Percentiles rank a stretch among this genome's conserved stretches.
Conservation (phyloP, 1,139 yeast genomes). For the Geotrichum klebahnii region DNA sequence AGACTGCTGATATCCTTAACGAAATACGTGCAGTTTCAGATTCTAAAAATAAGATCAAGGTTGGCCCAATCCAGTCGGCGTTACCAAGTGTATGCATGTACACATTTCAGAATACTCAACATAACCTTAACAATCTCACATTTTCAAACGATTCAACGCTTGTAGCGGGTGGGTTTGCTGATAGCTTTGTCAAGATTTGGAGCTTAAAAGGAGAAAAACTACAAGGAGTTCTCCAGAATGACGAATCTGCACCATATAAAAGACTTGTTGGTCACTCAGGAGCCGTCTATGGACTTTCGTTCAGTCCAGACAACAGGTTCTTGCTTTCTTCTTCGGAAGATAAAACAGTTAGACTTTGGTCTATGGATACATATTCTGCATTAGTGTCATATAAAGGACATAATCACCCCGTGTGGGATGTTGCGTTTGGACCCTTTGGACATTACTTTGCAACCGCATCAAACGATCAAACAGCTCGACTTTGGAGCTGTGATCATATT, state of each 20-base stretch:
- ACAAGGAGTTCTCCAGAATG: constrained; percentile 60
- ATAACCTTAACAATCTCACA: constrained; percentile 75
- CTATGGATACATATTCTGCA: constrained; percentile 83
- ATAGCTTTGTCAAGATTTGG: constrained; percentile 87
- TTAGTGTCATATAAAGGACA: constrained; percentile 95
- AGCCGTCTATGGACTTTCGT: constrained; percentile 83
- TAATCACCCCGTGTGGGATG: constrained; percentile 97
- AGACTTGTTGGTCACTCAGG: constrained; percentile 91
- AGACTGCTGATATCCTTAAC: constrained; percentile 70
- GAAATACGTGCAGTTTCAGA: constrained; percentile 78
- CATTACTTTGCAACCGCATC: constrained; percentile 97
- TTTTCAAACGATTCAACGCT: constrained; percentile 84
- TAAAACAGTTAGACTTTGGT: constrained; percentile 89
- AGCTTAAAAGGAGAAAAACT: constrained; percentile 85
- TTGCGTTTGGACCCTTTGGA: constrained; percentile 87
- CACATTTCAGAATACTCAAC: constrained; percentile 92
- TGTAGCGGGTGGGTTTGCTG: constrained; percentile 93
- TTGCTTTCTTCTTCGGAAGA: constrained; percentile 85
- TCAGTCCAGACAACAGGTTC: constrained; percentile 84
- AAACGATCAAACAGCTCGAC: constrained; percentile 93
- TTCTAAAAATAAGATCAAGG: constrained; percentile 65
- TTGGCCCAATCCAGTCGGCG: constrained; percentile 66
- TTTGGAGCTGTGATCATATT: constrained; percentile 98
- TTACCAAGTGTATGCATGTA: constrained; percentile 97
- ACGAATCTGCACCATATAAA: constrained; percentile 46